phyloP scores from a whole-genome alignment of 164 flowering plant species.

The Sedum album region DNA sequence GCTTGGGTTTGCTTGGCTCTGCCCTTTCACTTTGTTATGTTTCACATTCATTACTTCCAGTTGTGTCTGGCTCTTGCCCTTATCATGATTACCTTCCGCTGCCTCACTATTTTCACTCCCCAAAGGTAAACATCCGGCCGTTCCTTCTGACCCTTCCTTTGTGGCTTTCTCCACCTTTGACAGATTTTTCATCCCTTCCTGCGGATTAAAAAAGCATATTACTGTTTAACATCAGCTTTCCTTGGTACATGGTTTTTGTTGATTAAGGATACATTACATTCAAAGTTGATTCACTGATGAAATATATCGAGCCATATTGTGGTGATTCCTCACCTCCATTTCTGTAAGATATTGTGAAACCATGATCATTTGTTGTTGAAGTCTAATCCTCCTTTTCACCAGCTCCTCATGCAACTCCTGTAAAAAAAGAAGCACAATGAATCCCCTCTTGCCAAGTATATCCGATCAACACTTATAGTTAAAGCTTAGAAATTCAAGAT shows the following conservation, averaged over 20 bases:
- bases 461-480: background rate
- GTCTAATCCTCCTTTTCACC: slow-evolving; percentile 15
- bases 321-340: slow-evolving; percentile 24
- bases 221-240: background rate
- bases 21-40: background rate
- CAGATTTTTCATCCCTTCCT: slow-evolving; percentile 11
- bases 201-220: background rate
- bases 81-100: background rate
- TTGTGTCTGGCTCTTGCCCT: background rate
- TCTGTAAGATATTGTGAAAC: slow-evolving; percentile 22
- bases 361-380: slow-evolving; percentile 31
- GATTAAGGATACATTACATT: background rate
- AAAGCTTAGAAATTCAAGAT: background rate
- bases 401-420: slow-evolving; percentile 12
- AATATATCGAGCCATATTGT: background rate
- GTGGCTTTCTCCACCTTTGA: slow-evolving; percentile 1
- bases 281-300: background rate
- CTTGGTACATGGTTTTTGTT: background rate
- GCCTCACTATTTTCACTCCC: background rate
- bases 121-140: background rate
- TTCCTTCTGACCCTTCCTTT: slow-evolving; percentile 1
- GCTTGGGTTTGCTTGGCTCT: background rate
- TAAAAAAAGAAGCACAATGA: background rate
- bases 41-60: background rate
- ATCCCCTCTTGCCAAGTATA: no score